Base-by-base conservation (phyloP, 2,329 filamentous ascomycete species). In the Verticillium nonalfalfae region DNA sequence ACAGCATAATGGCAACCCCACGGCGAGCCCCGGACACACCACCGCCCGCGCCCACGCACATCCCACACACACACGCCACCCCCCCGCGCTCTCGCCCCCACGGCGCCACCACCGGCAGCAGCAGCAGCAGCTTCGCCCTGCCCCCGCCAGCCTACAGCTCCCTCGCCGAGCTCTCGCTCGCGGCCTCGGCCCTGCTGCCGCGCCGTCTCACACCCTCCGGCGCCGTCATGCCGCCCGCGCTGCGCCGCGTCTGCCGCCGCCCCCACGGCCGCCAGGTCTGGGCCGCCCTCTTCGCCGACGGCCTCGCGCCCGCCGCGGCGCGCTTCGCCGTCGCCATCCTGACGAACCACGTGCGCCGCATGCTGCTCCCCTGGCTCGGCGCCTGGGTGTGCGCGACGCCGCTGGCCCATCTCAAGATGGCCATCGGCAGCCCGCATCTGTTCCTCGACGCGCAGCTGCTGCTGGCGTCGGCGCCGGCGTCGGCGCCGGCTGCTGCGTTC, bases 331-430 rank as follows among this genome's bases (percentile, higher is more conserved):
- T 71, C 45, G 77, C 77, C 58, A 70, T 75, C 15, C 62, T 78
- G 13, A 52, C 73, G 33, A 73, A 79, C 69, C 77, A 80, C 64
- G 67, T 76, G 15, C 72, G 75, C 4, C 68, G 73, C 21, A 66
- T 71, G n/a, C 61, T 78, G 0, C 52, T 60, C 11, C 74, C 72
- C 7, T 69, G 64, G 66, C 61, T 74, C 0, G 71, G 69, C 3
- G 64, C 70, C 26, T 74, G 71, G 36, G 57, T 71, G 13, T 71
- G 71, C 65, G 60, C 65, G 61, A 66, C 66, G 26, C 74, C 74
- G 11, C 67, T 73, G 60, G 73, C 71, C 34, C 68, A 68, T 62
- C 70, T 77, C 65, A 76, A 74, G 60, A 67, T 74, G 52, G 76
- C 72, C n/a, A 66, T 66, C 6, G 69, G 65, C 14, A 72, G 72